Evolutionary conservation across 2,329 filamentous ascomycete genomes (phyloP).

Genomic region (Chrysosphaeria jannelii): DNA sequence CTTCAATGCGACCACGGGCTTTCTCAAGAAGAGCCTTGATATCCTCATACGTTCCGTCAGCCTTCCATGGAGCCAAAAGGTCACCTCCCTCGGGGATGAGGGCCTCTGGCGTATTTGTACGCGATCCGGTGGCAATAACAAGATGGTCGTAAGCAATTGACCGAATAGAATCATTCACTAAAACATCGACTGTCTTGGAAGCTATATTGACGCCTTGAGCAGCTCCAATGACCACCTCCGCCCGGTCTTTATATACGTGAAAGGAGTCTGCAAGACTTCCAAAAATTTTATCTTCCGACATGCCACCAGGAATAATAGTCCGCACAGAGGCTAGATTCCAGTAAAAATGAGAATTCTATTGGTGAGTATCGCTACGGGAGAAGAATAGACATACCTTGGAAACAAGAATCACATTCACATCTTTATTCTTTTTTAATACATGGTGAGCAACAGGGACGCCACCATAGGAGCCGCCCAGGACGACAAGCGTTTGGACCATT

Average conservation of each 20-base stretch:
- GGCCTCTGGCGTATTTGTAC: constrained; percentile 4
- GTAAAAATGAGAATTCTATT: constrained; percentile 24
- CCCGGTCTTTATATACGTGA: constrained; percentile 15
- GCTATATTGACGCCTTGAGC: constrained; percentile 14
- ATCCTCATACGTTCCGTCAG: constrained; percentile 15
- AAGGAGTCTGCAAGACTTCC: constrained; percentile 18
- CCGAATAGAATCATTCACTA: no score
- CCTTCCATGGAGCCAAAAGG: constrained; percentile 17
- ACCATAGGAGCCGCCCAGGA: constrained; percentile 22
- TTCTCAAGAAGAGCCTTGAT: constrained; percentile 11
- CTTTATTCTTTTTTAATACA: constrained; percentile 17
- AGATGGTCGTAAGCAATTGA: constrained; percentile 27
- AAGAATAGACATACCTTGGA: constrained; percentile 16
- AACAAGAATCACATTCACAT: constrained; percentile 22
- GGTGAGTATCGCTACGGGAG: neutral
- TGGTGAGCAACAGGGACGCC: constrained; percentile 22
- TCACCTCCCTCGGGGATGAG: constrained; percentile 9
- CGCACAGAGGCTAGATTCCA: constrained; percentile 26
- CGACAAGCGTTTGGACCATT: constrained; percentile 22
- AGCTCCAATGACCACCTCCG: constrained; percentile 20
- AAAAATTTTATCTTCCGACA: constrained; percentile 19
- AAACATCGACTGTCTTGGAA: constrained; percentile 12
- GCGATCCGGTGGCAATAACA: constrained; percentile 24
- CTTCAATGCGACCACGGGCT: constrained; percentile 12
- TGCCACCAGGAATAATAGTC: constrained; percentile 18